A percentile compares a stretch with the other conserved stretches of the same genome.
These are phyloP conservation scores for Paramecium caudatum DNA, from an alignment of 73 alveolate genomes.

Conservation along the genomic window DNA sequence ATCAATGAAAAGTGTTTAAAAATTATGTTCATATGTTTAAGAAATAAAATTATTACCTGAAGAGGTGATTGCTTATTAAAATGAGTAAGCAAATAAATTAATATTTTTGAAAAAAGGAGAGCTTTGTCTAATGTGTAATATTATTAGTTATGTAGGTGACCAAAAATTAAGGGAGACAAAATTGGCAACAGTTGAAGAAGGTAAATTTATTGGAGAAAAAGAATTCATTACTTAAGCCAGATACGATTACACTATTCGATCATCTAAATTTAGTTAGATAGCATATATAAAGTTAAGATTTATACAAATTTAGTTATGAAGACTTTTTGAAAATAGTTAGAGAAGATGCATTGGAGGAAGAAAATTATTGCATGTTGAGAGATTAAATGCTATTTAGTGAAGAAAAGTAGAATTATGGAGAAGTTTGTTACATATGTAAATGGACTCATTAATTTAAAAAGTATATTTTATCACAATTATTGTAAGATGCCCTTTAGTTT, in stretches of 20 bases:
- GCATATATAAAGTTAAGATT: slow-evolving; percentile 26
- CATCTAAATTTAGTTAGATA: slow-evolving; percentile 9
- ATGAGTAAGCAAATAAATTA: slow-evolving; percentile 51
- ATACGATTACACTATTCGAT: slow-evolving; percentile 21
- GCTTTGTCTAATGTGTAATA: background rate
- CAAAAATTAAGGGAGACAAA: slow-evolving; percentile 38
- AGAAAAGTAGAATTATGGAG: slow-evolving; percentile 27
- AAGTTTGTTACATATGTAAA: slow-evolving; percentile 43
- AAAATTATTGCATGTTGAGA: slow-evolving; percentile 56
- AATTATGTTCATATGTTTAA: slow-evolving; percentile 35
- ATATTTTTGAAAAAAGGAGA: background rate
- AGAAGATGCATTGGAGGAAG: slow-evolving; percentile 61
- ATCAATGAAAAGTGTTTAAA: slow-evolving; percentile 5
- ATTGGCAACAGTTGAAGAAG: background rate
- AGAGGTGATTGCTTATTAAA: slow-evolving; percentile 7
- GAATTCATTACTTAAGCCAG: slow-evolving; percentile 40
- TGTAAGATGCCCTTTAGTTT: slow-evolving; percentile 54
- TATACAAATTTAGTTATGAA: slow-evolving; percentile 16
- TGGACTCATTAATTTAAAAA: slow-evolving; percentile 67
- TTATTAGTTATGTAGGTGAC: slow-evolving; percentile 13
- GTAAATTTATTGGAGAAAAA: slow-evolving; percentile 39
- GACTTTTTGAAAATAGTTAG: slow-evolving; percentile 20
- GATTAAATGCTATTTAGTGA: slow-evolving; percentile 20
- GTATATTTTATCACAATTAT: background rate
- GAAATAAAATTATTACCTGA: slow-evolving; percentile 27